A percentile compares a stretch with the other conserved stretches of the same genome.
Conservation (phyloP, 2,329 filamentous ascomycete species). For the Epichloe aotearoae region DNA sequence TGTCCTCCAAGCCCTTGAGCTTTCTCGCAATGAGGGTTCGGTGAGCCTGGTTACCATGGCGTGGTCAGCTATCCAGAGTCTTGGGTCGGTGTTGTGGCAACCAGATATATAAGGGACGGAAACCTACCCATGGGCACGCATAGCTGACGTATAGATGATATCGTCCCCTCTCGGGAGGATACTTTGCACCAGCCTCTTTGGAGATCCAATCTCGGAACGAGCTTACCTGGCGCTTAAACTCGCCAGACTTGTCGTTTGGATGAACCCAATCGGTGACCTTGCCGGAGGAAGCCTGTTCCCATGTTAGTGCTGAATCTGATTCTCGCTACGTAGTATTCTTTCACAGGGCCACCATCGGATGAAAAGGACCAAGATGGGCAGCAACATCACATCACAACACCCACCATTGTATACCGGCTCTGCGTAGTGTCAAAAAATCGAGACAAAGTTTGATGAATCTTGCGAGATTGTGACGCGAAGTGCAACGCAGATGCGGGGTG, state of each 20-base stretch:
- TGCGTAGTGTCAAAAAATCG: not conserved
- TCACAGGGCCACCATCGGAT: not conserved
- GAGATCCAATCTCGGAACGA: conserved; percentile 74
- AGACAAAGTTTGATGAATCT: not conserved
- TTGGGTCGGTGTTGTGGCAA: not conserved
- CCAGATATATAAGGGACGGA: too few relatives aligned
- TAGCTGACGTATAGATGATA: conserved; percentile 96
- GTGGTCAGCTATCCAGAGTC: not conserved
- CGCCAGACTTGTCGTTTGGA: conserved; percentile 63
- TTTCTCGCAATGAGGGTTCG: conserved; percentile 77
- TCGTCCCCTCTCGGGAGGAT: conserved; percentile 72
- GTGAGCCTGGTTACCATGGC: conserved; percentile 41
- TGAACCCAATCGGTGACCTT: conserved; percentile 69
- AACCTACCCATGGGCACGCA: conserved; percentile 73
- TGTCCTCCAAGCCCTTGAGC: conserved; percentile 82
- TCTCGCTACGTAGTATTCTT: too few relatives aligned
- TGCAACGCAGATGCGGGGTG: not conserved
- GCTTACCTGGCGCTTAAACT: conserved; percentile 83
- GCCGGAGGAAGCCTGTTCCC: conserved; percentile 3
- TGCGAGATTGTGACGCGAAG: too few relatives aligned
- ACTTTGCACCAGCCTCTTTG: conserved; percentile 55
- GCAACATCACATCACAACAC: not conserved
- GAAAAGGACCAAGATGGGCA: not conserved
- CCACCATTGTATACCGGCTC: not conserved
- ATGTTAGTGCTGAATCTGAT: not conserved